A percentile compares a stretch with the other conserved stretches of the same genome.
These are phyloP conservation scores for Dalechampia spathulata DNA, from an alignment of 441 rosid species.

Conservation along the genomic window DNA sequence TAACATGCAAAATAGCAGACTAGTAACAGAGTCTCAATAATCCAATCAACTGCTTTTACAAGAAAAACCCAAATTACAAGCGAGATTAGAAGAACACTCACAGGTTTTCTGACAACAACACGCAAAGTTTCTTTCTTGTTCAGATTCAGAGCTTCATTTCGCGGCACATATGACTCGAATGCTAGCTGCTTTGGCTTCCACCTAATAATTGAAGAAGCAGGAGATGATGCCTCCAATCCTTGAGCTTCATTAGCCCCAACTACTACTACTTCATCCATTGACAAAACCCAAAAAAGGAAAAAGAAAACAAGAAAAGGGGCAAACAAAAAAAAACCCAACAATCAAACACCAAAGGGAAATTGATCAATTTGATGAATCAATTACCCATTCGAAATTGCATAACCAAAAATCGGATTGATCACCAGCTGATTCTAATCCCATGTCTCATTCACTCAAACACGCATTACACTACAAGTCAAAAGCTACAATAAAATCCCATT, in stretches of 20 bases:
- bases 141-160: conserved; percentile 19
- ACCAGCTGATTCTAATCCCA: conserved; percentile 88
- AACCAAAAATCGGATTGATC: too few species aligned
- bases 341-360: conserved; percentile 36
- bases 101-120: conserved; percentile 57
- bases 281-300: too few species aligned
- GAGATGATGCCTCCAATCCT: conserved; percentile 25
- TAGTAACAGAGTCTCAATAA: too few species aligned
- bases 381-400: too few species aligned
- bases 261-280: conserved; percentile 76
- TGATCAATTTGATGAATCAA: too few species aligned
- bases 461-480: conserved; percentile 13
- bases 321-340: conserved; percentile 17
- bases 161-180: conserved; percentile 39
- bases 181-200: conserved; percentile 84
- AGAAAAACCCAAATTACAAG: background rate
- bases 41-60: conserved; percentile 3
- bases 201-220: conserved; percentile 9
- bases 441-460: conserved; percentile 28
- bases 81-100: conserved; percentile 47
- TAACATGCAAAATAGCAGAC: too few species aligned
- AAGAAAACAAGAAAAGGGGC: too few species aligned
- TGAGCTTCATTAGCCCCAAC: conserved; percentile 36
- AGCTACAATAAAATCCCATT: conserved; percentile 7
- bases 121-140: conserved; percentile 36